Evolutionary conservation across 1,284 basidiomycete species (phyloP).

Genomic region (Trichosporon faecale): DNA sequence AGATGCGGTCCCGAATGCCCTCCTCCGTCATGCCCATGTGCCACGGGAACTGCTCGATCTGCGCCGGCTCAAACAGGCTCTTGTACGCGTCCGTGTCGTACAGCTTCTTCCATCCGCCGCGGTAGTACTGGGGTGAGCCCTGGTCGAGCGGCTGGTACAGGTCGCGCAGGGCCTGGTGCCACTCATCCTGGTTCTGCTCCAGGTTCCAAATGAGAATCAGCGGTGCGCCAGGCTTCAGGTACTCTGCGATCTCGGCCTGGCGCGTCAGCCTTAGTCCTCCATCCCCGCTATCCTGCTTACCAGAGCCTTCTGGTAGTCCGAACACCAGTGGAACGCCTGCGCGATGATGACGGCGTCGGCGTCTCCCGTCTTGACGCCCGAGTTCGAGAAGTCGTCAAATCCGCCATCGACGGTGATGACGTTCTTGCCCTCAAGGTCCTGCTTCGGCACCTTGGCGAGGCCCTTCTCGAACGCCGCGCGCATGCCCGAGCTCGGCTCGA

Average conservation of each 20-base stretch:
- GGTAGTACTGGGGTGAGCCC: slow-evolving; percentile 49
- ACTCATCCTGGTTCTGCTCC: slow-evolving; percentile 30
- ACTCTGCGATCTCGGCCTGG: slow-evolving; percentile 44
- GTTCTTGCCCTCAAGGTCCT: slow-evolving; percentile 12
- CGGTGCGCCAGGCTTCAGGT: slow-evolving; percentile 46
- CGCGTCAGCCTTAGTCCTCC: slow-evolving; percentile 12
- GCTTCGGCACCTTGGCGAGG: slow-evolving; percentile 17
- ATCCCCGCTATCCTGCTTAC: slow-evolving; percentile 23
- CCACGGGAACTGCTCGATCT: slow-evolving; percentile 33
- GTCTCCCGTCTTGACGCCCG: slow-evolving; percentile 28
- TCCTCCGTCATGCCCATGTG: slow-evolving; percentile 34
- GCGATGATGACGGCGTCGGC: slow-evolving; percentile 51
- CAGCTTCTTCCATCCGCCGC: slow-evolving; percentile 35
- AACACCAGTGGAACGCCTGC: slow-evolving; percentile 52
- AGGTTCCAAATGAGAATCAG: slow-evolving; percentile 52
- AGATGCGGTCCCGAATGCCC: slow-evolving; percentile 36
- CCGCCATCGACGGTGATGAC: slow-evolving; percentile 41
- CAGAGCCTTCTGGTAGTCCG: slow-evolving; percentile 44
- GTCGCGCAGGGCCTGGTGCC: slow-evolving; percentile 30
- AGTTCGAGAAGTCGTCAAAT: slow-evolving; percentile 48
- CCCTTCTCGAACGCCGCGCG: slow-evolving; percentile 41
- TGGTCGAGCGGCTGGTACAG: slow-evolving; percentile 39
- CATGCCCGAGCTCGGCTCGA: slow-evolving; percentile 55
- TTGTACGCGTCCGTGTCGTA: slow-evolving; percentile 39
- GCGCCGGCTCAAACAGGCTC: slow-evolving; percentile 33